Evolutionary conservation across 2,329 filamentous ascomycete species (phyloP).

Genomic region (Pseudogymnoascus sp.): DNA sequence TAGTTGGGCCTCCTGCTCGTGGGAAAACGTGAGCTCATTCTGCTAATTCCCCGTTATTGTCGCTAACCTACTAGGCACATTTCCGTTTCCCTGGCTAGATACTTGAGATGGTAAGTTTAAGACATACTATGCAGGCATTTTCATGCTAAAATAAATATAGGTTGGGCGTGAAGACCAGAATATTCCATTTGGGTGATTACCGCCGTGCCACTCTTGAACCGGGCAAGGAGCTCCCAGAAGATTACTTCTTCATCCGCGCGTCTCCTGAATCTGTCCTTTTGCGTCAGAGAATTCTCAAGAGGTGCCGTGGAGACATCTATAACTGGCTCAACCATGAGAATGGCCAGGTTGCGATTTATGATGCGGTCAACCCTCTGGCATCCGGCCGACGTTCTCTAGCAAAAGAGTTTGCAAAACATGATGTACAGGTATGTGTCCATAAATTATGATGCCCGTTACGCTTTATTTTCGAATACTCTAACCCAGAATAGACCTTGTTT

Average conservation of each 20-base stretch:
- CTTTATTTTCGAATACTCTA: not conserved
- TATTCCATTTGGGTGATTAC: conserved; percentile 96
- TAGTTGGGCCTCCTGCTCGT: conserved; percentile 87
- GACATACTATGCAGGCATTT: not conserved
- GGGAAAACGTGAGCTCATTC: conserved; percentile 71
- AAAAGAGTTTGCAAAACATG: conserved; percentile 96
- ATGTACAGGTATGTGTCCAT: conserved; percentile 62
- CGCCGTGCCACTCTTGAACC: conserved; percentile 82
- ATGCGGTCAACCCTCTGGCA: conserved; percentile 89
- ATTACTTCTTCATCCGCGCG: conserved; percentile 96
- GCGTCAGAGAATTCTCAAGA: conserved; percentile 94
- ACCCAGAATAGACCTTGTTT: conserved; percentile 68
- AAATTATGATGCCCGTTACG: not conserved
- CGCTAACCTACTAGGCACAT: conserved; percentile 59
- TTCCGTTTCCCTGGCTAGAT: conserved; percentile 88
- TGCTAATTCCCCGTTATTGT: not conserved
- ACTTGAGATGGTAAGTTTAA: conserved; percentile 69
- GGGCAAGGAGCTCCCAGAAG: conserved; percentile 79
- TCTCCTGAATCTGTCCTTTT: conserved; percentile 87
- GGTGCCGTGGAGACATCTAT: conserved; percentile 95
- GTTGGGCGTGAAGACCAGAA: conserved; percentile 95
- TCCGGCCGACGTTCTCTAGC: conserved; percentile 75
- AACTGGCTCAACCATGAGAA: conserved; percentile 95
- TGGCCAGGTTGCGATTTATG: conserved; percentile 96
- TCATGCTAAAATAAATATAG: conserved; percentile 32